Percentiles rank a stretch among this genome's conserved stretches.
Conservation (phyloP, 352 stramenopile genomes). For the Pseudoperonospora humuli region DNA sequence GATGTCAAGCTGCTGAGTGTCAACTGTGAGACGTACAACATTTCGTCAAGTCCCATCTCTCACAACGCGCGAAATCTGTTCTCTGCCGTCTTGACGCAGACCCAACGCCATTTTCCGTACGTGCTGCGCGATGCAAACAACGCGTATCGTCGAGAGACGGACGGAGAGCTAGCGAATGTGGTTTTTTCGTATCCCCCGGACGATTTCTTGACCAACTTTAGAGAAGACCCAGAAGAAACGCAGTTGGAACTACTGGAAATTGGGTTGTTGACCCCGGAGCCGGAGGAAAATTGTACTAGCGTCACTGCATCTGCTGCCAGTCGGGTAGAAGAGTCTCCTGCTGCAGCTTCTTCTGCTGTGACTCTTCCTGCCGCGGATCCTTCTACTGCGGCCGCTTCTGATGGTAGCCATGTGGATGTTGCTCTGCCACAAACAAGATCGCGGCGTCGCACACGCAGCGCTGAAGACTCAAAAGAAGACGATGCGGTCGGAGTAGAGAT, state of each 20-base stretch:
- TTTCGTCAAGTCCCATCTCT: conserved; percentile 67
- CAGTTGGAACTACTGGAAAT: conserved; percentile 25
- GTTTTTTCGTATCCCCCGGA: conserved; percentile 42
- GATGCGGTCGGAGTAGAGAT: conserved; percentile 7
- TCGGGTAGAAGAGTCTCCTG: conserved; percentile 1
- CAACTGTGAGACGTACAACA: conserved; percentile 86
- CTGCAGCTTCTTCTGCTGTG: not conserved
- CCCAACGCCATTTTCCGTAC: conserved; percentile 59
- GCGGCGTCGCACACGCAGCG: conserved; percentile 12
- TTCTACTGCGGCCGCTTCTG: not conserved
- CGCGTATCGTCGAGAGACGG: conserved; percentile 15
- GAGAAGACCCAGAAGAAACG: conserved; percentile 26
- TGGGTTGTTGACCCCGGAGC: conserved; percentile 11
- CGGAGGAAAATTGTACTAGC: not conserved
- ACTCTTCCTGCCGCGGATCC: not conserved
- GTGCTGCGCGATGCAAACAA: conserved; percentile 21
- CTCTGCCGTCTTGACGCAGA: conserved; percentile 42
- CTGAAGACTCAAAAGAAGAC: conserved; percentile 15
- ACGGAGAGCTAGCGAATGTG: conserved; percentile 11
- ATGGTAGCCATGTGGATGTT: not conserved
- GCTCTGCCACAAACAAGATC: conserved; percentile 11
- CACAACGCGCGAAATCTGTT: conserved; percentile 76
- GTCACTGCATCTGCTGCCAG: not conserved
- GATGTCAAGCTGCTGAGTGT: conserved; percentile 63
- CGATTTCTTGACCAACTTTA: conserved; percentile 46